phyloP scores from a whole-genome alignment of 78 protist genomes.

The Chrysochromulina tobinii region DNA sequence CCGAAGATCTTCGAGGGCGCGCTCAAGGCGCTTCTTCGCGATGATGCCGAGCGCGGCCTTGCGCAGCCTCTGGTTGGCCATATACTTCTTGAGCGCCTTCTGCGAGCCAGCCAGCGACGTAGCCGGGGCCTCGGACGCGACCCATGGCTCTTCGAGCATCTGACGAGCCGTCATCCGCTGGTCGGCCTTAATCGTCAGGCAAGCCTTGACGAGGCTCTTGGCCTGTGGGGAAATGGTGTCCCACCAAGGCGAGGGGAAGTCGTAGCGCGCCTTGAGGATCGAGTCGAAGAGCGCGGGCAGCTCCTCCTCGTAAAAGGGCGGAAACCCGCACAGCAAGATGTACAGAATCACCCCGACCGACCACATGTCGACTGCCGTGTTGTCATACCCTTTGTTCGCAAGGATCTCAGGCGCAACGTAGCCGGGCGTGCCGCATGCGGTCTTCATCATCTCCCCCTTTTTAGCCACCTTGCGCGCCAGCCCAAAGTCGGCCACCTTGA shows the following conservation, averaged over 20 bases:
- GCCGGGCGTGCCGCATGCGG: background rate
- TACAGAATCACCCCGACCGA: constrained; percentile 16
- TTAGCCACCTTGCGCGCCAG: background rate
- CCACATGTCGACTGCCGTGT: background rate
- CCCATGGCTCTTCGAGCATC: background rate
- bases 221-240: background rate
- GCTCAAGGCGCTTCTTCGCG: background rate
- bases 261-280: background rate
- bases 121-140: background rate
- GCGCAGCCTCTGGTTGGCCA: background rate
- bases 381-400: background rate
- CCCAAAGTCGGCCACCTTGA: background rate
- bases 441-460: background rate
- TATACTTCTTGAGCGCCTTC: background rate
- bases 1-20: background rate
- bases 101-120: background rate
- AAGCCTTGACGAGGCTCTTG: background rate
- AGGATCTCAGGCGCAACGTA: constrained; percentile 10
- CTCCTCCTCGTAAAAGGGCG: constrained; percentile 32
- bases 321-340: constrained; percentile 15
- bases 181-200: background rate
- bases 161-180: background rate
- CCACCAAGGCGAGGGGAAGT: constrained; percentile 7
- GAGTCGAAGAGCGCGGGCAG: background rate
- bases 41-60: background rate